Conservation (phyloP, 2,329 filamentous ascomycete species). For the Arthroderma uncinatum region DNA sequence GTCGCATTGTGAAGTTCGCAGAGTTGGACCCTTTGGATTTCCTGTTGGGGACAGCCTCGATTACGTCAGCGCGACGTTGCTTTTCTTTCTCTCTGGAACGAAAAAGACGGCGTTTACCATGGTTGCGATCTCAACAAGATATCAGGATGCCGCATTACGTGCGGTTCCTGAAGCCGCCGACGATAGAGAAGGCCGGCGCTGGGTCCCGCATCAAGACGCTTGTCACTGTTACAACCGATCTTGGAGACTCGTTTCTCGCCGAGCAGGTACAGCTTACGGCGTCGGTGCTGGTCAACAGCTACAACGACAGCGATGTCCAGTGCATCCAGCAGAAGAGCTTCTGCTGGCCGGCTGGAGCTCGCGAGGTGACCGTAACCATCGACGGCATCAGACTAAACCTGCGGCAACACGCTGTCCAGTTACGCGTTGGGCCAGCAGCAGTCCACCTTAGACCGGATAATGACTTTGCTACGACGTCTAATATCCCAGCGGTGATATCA, state of each 20-base stretch:
- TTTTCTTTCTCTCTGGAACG: neutral
- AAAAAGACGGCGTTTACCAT: no score
- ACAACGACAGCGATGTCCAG: neutral
- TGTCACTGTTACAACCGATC: constrained; percentile 56
- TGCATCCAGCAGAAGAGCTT: constrained; percentile 25
- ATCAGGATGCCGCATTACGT: constrained; percentile 48
- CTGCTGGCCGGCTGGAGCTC: constrained; percentile 36
- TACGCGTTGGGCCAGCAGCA: constrained; percentile 8
- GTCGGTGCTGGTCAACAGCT: neutral
- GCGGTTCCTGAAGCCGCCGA: constrained; percentile 56
- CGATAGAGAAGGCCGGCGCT: constrained; percentile 33
- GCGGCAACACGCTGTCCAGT: constrained; percentile 1
- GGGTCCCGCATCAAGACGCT: constrained; percentile 38
- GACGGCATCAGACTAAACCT: constrained; percentile 12
- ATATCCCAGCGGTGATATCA: constrained; percentile 42
- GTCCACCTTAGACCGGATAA: constrained; percentile 17
- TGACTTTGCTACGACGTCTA: constrained; percentile 20
- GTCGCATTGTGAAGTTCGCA: no score
- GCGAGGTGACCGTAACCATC: constrained; percentile 36
- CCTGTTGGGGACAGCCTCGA: neutral
- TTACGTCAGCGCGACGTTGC: neutral
- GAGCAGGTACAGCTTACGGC: constrained; percentile 35
- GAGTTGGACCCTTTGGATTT: no score
- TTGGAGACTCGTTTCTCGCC: constrained; percentile 54
- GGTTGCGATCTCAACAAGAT: no score